Evolutionary conservation across 306 rosid genomes (phyloP), one percentile per base, ranked within the genome.

Genomic region (Hippophae gyantsensis): DNA sequence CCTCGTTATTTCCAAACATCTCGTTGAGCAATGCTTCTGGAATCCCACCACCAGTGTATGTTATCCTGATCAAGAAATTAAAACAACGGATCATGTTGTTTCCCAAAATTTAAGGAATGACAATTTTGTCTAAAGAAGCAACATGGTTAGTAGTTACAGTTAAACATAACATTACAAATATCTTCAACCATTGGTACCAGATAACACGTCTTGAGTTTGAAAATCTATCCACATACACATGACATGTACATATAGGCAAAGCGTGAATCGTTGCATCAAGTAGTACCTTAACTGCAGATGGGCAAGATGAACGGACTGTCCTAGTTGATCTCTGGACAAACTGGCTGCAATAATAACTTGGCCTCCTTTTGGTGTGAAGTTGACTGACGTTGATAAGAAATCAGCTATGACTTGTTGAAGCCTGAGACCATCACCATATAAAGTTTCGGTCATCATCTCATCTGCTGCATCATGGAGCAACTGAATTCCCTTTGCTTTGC

Each of bases 361-460:
- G 57, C 93, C 90, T 64, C 96, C 86, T 10, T 63, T 52, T 48
- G 95, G 84, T 10, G 90, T 74, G 55, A 64, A 74, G 63, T 71
- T 72, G 62, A 92, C 74, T 43, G 93, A 84, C 46, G 82, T 65
- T 32, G 77, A 63, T 59, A 92, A 76, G 68, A 92, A 92, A 63
- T 88, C 97, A 9, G 95, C 84, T 12, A 92, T 41, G 49, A 82
- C 82, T 69, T 92, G 99, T 73, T 92, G 99, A 75, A 92, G 86
- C 82, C 99, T 71, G 44, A 84, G 77, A 60, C 85, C 62, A 72
- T 86, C 96, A 38, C 99, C 99, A 40, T 84, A 92, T 38, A 88
- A 69, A 32, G 82, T 79, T 74, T 82, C 84, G 51, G 61, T 70
- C 74, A 49, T 38, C 62, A 78, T 76, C 58, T 74, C 71, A 64